These are phyloP conservation scores for Phialophora chinensis DNA, from an alignment of 2,329 filamentous ascomycete species.

Conservation along the genomic window DNA sequence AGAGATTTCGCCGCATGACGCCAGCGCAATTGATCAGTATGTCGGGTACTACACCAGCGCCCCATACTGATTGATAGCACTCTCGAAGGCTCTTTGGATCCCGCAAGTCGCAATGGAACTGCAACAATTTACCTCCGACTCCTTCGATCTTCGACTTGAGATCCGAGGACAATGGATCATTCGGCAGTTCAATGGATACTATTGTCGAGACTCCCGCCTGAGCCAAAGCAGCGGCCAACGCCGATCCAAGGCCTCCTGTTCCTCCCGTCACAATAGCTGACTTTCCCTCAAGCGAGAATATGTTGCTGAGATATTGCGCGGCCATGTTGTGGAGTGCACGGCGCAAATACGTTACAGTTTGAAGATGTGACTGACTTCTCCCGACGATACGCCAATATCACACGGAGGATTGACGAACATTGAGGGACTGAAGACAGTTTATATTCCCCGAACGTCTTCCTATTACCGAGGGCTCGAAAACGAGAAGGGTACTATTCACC, in stretches of 20 bases:
- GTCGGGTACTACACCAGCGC: slow-evolving; percentile 17
- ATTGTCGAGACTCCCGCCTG: slow-evolving; percentile 49
- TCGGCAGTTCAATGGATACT: slow-evolving; percentile 47
- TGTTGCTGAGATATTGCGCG: slow-evolving; percentile 19
- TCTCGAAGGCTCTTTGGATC: slow-evolving; percentile 19
- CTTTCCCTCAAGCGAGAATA: slow-evolving; percentile 43
- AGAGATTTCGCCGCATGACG: slow-evolving; percentile 22
- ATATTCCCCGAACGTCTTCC: neutral
- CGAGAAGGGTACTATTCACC: neutral
- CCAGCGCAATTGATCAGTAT: slow-evolving; percentile 28
- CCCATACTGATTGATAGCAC: slow-evolving; percentile 19
- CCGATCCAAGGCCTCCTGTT: slow-evolving; percentile 48
- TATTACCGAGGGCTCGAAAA: neutral
- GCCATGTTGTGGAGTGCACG: slow-evolving; percentile 11
- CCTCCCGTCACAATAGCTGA: slow-evolving; percentile 54
- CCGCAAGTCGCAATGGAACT: slow-evolving; percentile 21
- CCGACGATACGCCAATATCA: neutral
- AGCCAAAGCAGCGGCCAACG: slow-evolving; percentile 47
- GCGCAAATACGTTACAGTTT: neutral
- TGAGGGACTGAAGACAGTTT: neutral
- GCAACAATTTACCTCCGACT: slow-evolving; percentile 6
- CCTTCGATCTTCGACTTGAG: slow-evolving; percentile 18
- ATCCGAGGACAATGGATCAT: slow-evolving; percentile 11
- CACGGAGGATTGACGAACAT: neutral
- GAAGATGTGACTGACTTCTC: neutral